phyloP scores from a whole-genome alignment of 1,284 basidiomycete genomes.

The Melampsora larici-populina region DNA sequence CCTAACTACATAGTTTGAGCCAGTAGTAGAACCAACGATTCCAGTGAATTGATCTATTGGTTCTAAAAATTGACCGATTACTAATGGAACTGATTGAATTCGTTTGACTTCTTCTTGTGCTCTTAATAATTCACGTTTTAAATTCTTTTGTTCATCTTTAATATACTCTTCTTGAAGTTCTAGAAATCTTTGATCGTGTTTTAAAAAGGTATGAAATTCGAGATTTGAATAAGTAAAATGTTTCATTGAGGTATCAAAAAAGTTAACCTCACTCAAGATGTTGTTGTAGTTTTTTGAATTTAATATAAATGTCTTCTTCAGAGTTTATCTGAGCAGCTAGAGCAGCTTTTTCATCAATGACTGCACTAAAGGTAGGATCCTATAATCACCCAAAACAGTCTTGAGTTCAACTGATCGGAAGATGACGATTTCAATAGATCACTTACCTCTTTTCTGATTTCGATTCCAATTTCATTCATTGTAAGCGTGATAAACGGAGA shows the following conservation, averaged over 20 bases:
- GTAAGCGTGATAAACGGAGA: no score
- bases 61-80: slow-evolving; percentile 99
- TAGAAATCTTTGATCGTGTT: slow-evolving; percentile 60
- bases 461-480: slow-evolving; percentile 64
- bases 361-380: slow-evolving; percentile 85
- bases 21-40: slow-evolving; percentile 96
- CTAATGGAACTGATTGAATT: slow-evolving; percentile 98
- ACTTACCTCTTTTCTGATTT: slow-evolving; percentile 75
- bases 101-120: slow-evolving; percentile 99
- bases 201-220: no score
- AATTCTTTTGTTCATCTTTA: slow-evolving; percentile 96
- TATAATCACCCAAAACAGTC: slow-evolving; percentile 51
- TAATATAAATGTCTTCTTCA: slow-evolving; percentile 89
- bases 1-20: slow-evolving; percentile 96
- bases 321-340: slow-evolving; percentile 44
- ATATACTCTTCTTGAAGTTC: slow-evolving; percentile 86
- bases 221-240: no score
- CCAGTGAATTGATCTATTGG: slow-evolving; percentile 97
- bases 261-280: slow-evolving; percentile 65
- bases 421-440: neutral
- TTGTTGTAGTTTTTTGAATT: slow-evolving; percentile 87
- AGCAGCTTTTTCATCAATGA: slow-evolving; percentile 75
- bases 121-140: slow-evolving; percentile 94
- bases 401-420: neutral
- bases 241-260: neutral